Percentiles rank a stretch among this genome's conserved stretches.
Evolutionary conservation across 73 alveolate genomes (phyloP).

Genomic region (Tetrahymena elliotti): DNA sequence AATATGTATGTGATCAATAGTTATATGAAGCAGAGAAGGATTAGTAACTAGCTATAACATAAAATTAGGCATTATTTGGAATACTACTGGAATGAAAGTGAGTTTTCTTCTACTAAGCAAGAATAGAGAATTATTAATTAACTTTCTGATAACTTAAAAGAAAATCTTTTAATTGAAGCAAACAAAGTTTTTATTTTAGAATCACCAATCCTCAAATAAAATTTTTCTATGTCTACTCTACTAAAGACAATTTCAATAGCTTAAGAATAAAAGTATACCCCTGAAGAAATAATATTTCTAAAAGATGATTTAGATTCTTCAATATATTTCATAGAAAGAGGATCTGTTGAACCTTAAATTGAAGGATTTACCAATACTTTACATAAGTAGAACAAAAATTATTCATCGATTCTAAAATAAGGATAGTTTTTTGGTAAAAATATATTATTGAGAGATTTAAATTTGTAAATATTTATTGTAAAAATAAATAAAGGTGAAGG

Average conservation of each 20-base stretch:
- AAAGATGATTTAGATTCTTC: not conserved
- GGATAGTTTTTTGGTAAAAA: not conserved
- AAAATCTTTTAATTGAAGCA: not conserved
- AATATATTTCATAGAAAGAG: not conserved
- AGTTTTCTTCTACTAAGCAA: not conserved
- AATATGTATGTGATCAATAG: not conserved
- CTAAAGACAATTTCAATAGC: not conserved
- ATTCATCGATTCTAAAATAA: not conserved
- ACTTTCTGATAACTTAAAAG: not conserved
- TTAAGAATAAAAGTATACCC: not conserved
- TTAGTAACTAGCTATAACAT: not conserved
- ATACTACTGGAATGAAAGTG: not conserved
- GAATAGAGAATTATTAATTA: not conserved
- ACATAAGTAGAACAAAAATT: not conserved
- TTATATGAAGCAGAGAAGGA: constrained; percentile 2
- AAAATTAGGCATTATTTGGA: constrained; percentile 5
- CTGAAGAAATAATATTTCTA: not conserved
- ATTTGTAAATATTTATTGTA: not conserved
- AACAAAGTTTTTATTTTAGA: not conserved
- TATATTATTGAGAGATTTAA: not conserved
- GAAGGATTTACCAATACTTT: not conserved
- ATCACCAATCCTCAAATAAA: not conserved
- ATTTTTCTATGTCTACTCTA: not conserved
- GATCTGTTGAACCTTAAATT: not conserved
- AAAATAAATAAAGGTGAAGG: not conserved